Base-by-base conservation (phyloP, 2,329 filamentous ascomycete species). In the Scolecobasidium constrictum region DNA sequence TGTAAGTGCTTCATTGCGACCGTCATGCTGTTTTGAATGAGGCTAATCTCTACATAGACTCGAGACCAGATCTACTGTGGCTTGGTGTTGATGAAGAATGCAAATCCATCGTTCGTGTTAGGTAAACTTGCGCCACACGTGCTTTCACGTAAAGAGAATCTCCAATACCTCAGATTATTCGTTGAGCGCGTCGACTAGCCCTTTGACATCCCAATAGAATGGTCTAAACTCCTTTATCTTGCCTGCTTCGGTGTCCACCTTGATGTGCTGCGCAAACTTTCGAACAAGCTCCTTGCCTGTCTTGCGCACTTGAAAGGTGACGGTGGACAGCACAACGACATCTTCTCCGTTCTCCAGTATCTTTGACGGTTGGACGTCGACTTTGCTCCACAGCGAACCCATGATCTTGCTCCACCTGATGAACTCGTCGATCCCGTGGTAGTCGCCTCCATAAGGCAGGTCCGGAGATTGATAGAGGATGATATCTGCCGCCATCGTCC, bases 21-120 rank as follows among this genome's bases (percentile, higher is more conserved):
- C n/a, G n/a, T n/a, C n/a, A n/a, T n/a, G n/a, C n/a, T n/a, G n/a
- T n/a, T n/a, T n/a, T n/a, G n/a, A n/a, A n/a, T n/a, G n/a, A n/a
- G n/a, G n/a, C n/a, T n/a, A n/a, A n/a, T n/a, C n/a, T n/a, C n/a
- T n/a, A n/a, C n/a, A n/a, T n/a, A n/a, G n/a, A 73, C 46, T 65
- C 60, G 38, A 53, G 70, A 28, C 70, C 71, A 3, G 71, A 74
- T 49, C 50, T 74, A 48, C 53, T 74, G 43, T 73, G 69, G 69
- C 50, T 73, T 16, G n/a, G n/a, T n/a, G n/a, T n/a, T n/a, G n/a
- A n/a, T n/a, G n/a, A n/a, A n/a, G n/a, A n/a, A n/a, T n/a, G n/a
- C n/a, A n/a, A n/a, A n/a, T n/a, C n/a, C n/a, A n/a, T n/a, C n/a
- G n/a, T n/a, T n/a, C n/a, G n/a, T n/a, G n/a, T n/a, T n/a, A n/a